phyloP scores from a whole-genome alignment of 345 rosid species.

The Rhodamnia argentea region DNA sequence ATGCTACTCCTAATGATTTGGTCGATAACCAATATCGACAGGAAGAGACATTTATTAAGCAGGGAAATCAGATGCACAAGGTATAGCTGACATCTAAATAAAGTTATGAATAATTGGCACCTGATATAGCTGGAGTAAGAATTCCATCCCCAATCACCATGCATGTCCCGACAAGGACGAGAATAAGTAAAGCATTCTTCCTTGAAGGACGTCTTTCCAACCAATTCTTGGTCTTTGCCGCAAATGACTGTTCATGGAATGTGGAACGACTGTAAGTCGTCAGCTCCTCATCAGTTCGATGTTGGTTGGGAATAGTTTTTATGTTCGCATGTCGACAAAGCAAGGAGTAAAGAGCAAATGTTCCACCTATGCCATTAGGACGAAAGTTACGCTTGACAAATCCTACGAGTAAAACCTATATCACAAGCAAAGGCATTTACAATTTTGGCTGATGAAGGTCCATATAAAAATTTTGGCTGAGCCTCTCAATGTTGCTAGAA shows the following conservation, averaged over 20 bases:
- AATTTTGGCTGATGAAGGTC: background rate
- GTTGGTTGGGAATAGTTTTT: conserved; percentile 86
- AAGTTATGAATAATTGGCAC: conserved; percentile 17
- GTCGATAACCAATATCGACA: background rate
- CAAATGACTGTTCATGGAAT: conserved; percentile 67
- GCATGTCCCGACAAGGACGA: conserved; percentile 87
- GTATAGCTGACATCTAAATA: background rate
- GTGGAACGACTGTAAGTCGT: conserved; percentile 85
- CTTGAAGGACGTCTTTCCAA: conserved; percentile 47
- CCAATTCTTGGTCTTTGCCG: conserved; percentile 84
- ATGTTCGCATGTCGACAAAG: conserved; percentile 95
- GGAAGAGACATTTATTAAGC: background rate
- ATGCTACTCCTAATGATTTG: background rate
- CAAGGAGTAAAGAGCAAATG: conserved; percentile 86
- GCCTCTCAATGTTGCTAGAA: background rate
- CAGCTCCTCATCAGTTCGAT: conserved; percentile 80
- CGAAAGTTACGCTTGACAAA: background rate
- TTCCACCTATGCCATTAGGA: conserved; percentile 54
- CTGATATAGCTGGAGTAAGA: conserved; percentile 97
- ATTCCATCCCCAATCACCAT: conserved; percentile 97
- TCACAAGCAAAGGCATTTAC: background rate
- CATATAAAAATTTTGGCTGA: background rate
- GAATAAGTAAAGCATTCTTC: conserved; percentile 53
- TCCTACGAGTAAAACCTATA: background rate
- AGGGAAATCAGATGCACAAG: background rate